phyloP scores from a whole-genome alignment of 345 rosid genomes.

The Moringa oleifera region DNA sequence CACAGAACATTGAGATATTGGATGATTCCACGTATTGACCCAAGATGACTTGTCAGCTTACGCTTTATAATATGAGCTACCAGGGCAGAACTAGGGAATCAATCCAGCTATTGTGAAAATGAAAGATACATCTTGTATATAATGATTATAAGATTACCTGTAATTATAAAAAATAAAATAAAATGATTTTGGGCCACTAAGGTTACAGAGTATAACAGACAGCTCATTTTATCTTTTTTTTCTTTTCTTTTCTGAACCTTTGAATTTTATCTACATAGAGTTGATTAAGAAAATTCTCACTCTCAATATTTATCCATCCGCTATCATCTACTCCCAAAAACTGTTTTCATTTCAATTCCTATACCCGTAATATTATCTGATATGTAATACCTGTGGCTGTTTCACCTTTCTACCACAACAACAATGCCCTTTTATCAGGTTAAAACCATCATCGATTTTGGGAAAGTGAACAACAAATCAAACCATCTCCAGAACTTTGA shows the following conservation, averaged over 20 bases:
- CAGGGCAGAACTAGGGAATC: no score
- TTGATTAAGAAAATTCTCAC: conserved; percentile 11
- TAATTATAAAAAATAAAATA: no score
- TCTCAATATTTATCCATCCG: conserved; percentile 14
- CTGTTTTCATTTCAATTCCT: conserved; percentile 11
- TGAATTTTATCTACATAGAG: conserved; percentile 32
- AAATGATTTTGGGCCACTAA: no score
- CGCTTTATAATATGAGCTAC: no score
- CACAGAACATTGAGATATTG: no score
- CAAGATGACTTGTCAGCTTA: no score
- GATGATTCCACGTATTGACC: no score
- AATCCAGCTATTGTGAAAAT: no score
- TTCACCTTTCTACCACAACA: not conserved
- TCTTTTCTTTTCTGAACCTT: not conserved
- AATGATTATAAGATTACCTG: no score
- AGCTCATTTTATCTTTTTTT: not conserved
- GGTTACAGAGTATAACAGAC: conserved; percentile 20
- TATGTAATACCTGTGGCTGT: conserved; percentile 1
- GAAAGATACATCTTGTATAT: no score
- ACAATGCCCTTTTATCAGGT: no score
- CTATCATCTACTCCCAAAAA: conserved; percentile 35
- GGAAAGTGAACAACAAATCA: conserved; percentile 9
- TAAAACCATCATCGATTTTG: not conserved
- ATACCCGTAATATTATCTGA: conserved; percentile 17
- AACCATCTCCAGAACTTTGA: conserved; percentile 87